Evolutionary conservation across 129 eudicot genomes (phyloP), one percentile per base, ranked within the genome.

Genomic region (Pittosporum tobira): DNA sequence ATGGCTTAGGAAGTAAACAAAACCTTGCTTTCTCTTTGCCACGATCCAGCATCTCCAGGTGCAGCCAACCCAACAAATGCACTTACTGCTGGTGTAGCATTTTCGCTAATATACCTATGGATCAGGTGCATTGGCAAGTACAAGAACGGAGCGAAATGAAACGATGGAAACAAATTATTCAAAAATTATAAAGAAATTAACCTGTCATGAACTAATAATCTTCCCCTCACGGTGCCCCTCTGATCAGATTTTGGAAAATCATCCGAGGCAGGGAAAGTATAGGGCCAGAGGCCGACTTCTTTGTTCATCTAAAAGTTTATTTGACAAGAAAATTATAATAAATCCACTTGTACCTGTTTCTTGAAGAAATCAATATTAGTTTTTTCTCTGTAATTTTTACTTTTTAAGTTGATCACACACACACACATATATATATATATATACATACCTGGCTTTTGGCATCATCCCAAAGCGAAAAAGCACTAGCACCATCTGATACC

Each of bases 21-120:
- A 53, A 12, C 96, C 91, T 84, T 88, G 79, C 80, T 64, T 81
- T 88, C 95, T 70, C 75, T 76, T 75, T 88, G 96, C 82, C 89
- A 84, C 38, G 96, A 84, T 58, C 95, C 95, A 38, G 45, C 57
- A 5, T 78, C 88, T 57, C 96, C 96, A 3, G 91, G 91, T 49
- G 80, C 75, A 37, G 95, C 94, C 57, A 91, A 71, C 34, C 99
- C 99, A 1, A 83, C 63, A 29, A 52, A 83, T 47, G 96, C 89
- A 25, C 71, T 79, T 2, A 36, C 65, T 58, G 81, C 99, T n/a
- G 81, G 52, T 2, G 74, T 63, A 63, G 51, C 23, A 31, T 65
- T 66, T 26, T 76, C 51, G 40, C 56, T 54, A 4, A 61, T 43
- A 51, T 49, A 77, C 77, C 84, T 78, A 42, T 24, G 43, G 31